Evolutionary conservation across 2,329 filamentous ascomycete genomes (phyloP), one percentile per base, ranked within the genome.

Genomic region (Fusarium fracticaudum): DNA sequence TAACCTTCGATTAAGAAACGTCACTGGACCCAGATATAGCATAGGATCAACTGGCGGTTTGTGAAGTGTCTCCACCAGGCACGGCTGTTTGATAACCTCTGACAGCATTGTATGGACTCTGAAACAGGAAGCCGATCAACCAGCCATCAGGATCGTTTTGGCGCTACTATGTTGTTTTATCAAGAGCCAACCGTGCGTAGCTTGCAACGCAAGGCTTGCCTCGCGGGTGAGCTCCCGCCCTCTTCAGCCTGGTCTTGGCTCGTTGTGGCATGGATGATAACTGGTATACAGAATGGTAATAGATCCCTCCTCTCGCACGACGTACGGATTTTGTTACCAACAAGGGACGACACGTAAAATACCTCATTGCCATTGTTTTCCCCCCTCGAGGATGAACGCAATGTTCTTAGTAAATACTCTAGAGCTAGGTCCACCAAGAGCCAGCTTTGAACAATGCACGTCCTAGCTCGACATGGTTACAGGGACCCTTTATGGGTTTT

Each of bases 111-210:
- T 51, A 69, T 41, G 59, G 64, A 57, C 57, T 78, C 74, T 77
- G 76, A 78, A 78, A 78, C 76, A 59, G 69, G 60, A 59, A 58
- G 65, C 64, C 74, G 75, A 78, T 78, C 73, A 71, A 70, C 50
- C 31, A 51, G 48, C 31, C 33, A 41, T 38, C 58, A 53, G 58
- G 68, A 76, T 76, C 75, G 68, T 66, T 75, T 64, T 67, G 47
- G 60, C 67, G 64, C 62, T 75, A 51, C 47, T 33, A 50, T 24
- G 22, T 20, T 71, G 57, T 43, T 58, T 66, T 53, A 38, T 65
- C 41, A 63, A 63, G 53, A 38, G 43, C 54, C 43, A 26, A 58
- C 64, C 60, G 47, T 47, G 41, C 60, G 63, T 64, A 69, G 45
- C 64, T 72, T 75, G 48, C 73, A 68, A 76, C 64, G 53, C 66